These are phyloP conservation scores for Phyllosticta citriasiana DNA, from an alignment of 2,329 filamentous ascomycete genomes.

Conservation along the genomic window DNA sequence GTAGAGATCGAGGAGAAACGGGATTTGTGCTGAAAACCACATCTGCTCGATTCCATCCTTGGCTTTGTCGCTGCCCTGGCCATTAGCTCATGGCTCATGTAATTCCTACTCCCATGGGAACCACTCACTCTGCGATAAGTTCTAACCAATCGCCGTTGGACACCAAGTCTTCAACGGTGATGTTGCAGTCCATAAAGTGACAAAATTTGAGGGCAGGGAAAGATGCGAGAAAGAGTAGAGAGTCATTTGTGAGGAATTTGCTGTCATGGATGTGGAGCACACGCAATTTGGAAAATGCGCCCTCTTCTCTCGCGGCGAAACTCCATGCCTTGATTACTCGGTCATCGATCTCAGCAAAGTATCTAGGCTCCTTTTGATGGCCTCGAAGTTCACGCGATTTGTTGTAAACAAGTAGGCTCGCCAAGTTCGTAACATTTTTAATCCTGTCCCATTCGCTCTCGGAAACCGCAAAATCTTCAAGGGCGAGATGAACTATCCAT, in stretches of 20 bases:
- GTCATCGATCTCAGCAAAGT: background rate
- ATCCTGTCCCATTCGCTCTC: background rate
- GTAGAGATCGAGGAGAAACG: too few relatives aligned
- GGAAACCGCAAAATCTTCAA: background rate
- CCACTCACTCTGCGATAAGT: background rate
- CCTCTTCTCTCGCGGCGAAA: background rate
- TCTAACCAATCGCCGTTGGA: background rate
- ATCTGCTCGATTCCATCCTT: too few relatives aligned
- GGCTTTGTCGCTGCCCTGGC: too few relatives aligned
- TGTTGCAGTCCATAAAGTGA: background rate
- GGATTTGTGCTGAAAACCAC: too few relatives aligned
- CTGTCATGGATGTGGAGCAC: background rate
- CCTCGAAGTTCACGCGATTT: too few relatives aligned
- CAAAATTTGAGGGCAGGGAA: background rate
- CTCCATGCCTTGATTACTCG: constrained; percentile 2
- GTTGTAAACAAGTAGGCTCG: background rate
- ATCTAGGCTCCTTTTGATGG: background rate
- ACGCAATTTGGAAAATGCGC: constrained; percentile 1
- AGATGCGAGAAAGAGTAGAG: background rate
- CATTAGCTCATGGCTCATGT: too few relatives aligned
- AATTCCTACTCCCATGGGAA: background rate
- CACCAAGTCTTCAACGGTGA: too few relatives aligned
- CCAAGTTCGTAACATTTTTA: background rate
- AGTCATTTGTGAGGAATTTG: background rate
- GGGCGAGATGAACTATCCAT: background rate